phyloP scores from a whole-genome alignment of 441 rosid genomes.

The Croton laevigatus region DNA sequence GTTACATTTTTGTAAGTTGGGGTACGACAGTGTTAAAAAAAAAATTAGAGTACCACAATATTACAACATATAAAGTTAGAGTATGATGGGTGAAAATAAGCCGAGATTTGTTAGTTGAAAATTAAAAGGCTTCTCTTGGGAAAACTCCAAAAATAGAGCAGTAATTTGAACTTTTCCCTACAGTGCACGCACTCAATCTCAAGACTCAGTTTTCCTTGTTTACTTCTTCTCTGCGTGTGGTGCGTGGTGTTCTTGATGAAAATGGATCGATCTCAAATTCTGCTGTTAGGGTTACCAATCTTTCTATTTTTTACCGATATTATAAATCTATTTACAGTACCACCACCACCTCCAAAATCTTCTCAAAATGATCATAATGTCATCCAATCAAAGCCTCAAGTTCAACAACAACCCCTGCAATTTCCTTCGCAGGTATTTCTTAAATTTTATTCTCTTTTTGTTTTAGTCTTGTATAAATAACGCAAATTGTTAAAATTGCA shows the following conservation, averaged over 20 bases:
- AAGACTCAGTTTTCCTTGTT: background rate
- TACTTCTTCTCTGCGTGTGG: background rate
- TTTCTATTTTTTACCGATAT: constrained; percentile 40
- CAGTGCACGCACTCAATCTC: no score
- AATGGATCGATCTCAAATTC: constrained; percentile 45
- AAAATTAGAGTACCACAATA: no score
- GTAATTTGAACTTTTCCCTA: background rate
- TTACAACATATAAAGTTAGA: no score
- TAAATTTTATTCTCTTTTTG: background rate
- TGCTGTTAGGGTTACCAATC: constrained; percentile 42
- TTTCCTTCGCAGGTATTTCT: constrained; percentile 34
- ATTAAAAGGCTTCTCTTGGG: no score
- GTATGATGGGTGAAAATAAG: no score
- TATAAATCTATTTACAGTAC: constrained; percentile 32
- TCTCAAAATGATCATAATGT: constrained; percentile 3
- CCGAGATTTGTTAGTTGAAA: no score
- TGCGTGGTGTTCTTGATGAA: background rate
- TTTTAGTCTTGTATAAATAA: background rate
- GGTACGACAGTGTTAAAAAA: no score
- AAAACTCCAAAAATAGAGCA: no score
- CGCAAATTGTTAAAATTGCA: constrained; percentile 17
- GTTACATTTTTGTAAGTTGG: no score
- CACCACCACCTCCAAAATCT: constrained; percentile 34
- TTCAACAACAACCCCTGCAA: constrained; percentile 23
- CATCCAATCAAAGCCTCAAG: constrained; percentile 18